A percentile compares a stretch with the other conserved stretches of the same genome.
Evolutionary conservation across 2,329 filamentous ascomycete species (phyloP).

Genomic region (Xylariomycetidae sp.): DNA sequence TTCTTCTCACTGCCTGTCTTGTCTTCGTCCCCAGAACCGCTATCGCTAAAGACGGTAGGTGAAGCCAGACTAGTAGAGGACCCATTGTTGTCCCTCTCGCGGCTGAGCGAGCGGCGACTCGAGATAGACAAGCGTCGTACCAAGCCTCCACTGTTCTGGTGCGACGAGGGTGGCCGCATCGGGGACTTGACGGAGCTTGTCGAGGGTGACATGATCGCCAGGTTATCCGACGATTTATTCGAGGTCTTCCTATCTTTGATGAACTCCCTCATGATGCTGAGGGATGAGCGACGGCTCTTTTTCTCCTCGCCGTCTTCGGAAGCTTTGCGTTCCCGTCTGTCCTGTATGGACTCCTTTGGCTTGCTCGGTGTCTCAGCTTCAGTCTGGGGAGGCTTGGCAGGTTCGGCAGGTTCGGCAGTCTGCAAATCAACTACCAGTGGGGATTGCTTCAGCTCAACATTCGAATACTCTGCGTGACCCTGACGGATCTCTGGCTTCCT

Average conservation of each 20-base stretch:
- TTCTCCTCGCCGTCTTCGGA: slow-evolving; percentile 31
- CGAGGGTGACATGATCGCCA: slow-evolving; percentile 23
- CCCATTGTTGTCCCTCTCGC: slow-evolving; percentile 33
- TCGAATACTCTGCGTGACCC: slow-evolving; percentile 39
- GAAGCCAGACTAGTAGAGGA: slow-evolving; percentile 27
- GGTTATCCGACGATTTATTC: slow-evolving; percentile 43
- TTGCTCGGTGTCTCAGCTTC: background rate
- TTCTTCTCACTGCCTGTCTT: slow-evolving; percentile 41
- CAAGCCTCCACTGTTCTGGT: slow-evolving; percentile 42
- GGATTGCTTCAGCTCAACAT: slow-evolving; percentile 53
- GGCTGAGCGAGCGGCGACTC: slow-evolving; percentile 50
- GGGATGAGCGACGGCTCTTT: slow-evolving; percentile 48
- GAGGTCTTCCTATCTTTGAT: slow-evolving; percentile 54
- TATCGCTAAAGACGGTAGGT: slow-evolving; percentile 39
- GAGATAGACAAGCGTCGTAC: slow-evolving; percentile 61
- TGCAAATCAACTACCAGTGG: slow-evolving; percentile 56
- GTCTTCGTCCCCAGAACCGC: slow-evolving; percentile 43
- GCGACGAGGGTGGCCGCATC: slow-evolving; percentile 42
- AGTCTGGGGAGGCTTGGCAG: no score
- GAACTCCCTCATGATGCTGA: slow-evolving; percentile 56
- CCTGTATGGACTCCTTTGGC: slow-evolving; percentile 42
- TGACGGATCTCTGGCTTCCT: slow-evolving; percentile 36
- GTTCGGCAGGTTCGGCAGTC: slow-evolving; percentile 28
- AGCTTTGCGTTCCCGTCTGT: slow-evolving; percentile 37
- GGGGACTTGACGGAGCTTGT: slow-evolving; percentile 36